Conservation (phyloP, 225 moss, liverwort and hornwort genomes). For the Bryum argenteum region DNA sequence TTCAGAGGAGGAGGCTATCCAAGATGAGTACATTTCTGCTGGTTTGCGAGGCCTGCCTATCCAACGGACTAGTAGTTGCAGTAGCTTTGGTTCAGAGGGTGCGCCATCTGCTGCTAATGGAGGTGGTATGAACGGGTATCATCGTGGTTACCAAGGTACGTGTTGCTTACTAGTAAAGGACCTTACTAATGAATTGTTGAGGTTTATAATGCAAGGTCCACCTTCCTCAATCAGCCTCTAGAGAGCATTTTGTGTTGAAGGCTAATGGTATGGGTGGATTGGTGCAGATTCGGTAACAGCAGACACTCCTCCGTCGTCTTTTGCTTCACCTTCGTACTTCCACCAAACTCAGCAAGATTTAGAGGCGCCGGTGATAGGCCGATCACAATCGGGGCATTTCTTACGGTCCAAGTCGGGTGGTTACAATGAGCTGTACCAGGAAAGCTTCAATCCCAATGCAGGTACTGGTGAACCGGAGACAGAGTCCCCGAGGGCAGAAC, state of each 20-base stretch:
- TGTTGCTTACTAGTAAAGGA: not conserved
- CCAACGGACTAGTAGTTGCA: conserved; percentile 75
- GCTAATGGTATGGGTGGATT: not conserved
- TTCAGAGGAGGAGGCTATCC: conserved; percentile 69
- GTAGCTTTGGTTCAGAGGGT: conserved; percentile 90
- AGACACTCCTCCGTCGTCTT: conserved; percentile 68
- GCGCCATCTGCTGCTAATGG: conserved; percentile 46
- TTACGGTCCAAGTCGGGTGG: conserved; percentile 44
- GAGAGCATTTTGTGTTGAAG: not conserved
- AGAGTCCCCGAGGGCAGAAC: conserved; percentile 57
- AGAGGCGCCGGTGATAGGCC: conserved; percentile 40
- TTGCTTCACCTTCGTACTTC: conserved; percentile 78
- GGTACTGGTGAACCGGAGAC: conserved; percentile 36
- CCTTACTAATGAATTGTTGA: too few relatives aligned
- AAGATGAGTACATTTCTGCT: conserved; percentile 51
- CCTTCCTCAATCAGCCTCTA: not conserved
- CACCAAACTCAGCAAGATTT: conserved; percentile 53
- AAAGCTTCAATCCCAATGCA: conserved; percentile 26
- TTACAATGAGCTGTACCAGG: conserved; percentile 47
- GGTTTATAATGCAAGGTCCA: too few relatives aligned
- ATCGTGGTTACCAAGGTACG: conserved; percentile 89
- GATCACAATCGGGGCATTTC: conserved; percentile 34
- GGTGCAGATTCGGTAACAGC: conserved; percentile 66
- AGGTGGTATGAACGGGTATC: conserved; percentile 72
- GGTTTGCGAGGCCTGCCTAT: conserved; percentile 58